Percentiles rank a stretch among this genome's conserved stretches.
These are phyloP conservation scores for Pestalotiopsis sp. DNA, from an alignment of 2,329 filamentous ascomycete species.

Conservation along the genomic window DNA sequence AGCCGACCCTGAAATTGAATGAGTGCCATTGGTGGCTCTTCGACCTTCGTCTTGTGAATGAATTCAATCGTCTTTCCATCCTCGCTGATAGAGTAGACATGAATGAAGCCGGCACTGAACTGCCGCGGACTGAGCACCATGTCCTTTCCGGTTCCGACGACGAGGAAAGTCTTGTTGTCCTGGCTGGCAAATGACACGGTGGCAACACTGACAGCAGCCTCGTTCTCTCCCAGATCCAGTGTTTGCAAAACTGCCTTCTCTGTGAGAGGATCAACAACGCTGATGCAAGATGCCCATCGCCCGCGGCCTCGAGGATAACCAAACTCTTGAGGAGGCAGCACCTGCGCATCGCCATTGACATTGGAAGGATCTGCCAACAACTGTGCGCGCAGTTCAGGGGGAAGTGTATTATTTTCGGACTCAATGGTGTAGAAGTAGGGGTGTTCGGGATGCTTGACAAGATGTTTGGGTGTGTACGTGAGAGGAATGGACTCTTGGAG, in stretches of 20 bases:
- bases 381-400: slow-evolving; percentile 74
- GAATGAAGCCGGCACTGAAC: slow-evolving; percentile 80
- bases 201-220: slow-evolving; percentile 85
- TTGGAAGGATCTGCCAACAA: slow-evolving; percentile 72
- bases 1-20: slow-evolving; percentile 91
- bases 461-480: slow-evolving; percentile 85
- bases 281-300: slow-evolving; percentile 96
- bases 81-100: slow-evolving; percentile 88
- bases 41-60: slow-evolving; percentile 93
- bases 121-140: slow-evolving; percentile 77
- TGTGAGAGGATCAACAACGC: slow-evolving; percentile 80
- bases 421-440: slow-evolving; percentile 94
- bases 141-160: slow-evolving; percentile 93
- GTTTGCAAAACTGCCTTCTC: slow-evolving; percentile 76
- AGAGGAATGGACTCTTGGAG: slow-evolving; percentile 85
- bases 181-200: slow-evolving; percentile 86
- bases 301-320: slow-evolving; percentile 82
- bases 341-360: slow-evolving; percentile 71
- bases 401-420: slow-evolving; percentile 88
- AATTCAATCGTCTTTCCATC: slow-evolving; percentile 89
- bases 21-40: slow-evolving; percentile 87
- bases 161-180: slow-evolving; percentile 86
- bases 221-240: slow-evolving; percentile 84
- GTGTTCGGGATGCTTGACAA: slow-evolving; percentile 85
- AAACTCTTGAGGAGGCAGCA: slow-evolving; percentile 79